Evolutionary conservation across 2,329 filamentous ascomycete genomes (phyloP), one percentile per base, ranked within the genome.

Genomic region (Colletotrichum graminicola): DNA sequence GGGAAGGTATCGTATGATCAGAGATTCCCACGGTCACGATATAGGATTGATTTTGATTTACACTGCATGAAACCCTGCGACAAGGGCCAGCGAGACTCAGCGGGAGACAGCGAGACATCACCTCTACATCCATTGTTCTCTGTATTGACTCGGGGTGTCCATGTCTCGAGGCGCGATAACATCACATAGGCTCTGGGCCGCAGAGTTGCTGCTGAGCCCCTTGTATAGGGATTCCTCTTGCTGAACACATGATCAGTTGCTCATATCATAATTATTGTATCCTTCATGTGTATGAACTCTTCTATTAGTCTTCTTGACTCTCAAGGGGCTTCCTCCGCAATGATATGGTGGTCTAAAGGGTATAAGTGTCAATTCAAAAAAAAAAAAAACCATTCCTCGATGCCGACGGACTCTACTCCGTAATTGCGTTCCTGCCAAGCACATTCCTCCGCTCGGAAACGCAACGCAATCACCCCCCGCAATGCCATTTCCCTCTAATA

Each of bases 11-110:
- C n/a, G 41, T 47, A 21, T 41, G 67, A 49, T 56, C 54, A 59
- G n/a, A 56, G 32, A 73, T 64, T 69, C 66, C 66, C 69, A 68
- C 23, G 54, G 36, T 52, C 21, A 63, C 55, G 54, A 59, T 69
- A 66, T 73, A 73, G 67, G 71, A 23, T 66, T 71, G 55, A 29
- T 70, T 70, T 57, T 60, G 39, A 43, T 61, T 67, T 29, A 32
- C 55, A 34, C 16, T 49, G n/a, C 10, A 32, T 41, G 34, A 29
- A 59, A 45, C 3, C 43, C 43, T 21, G 43, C 43, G 21, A 18
- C 32, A 6, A 39, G 34, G 21, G 32, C 34, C 7, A 26, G 45
- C 34, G 32, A 51, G n/a, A 26, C n/a, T 6, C 54, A 39, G 45
- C n/a, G 18, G 34, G n/a, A 49, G 21, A 43, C 18, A 43, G 61